Percentiles rank a stretch among this genome's conserved stretches.
Conservation (phyloP, 2,329 filamentous ascomycete genomes). For the Colletotrichum tabaci region DNA sequence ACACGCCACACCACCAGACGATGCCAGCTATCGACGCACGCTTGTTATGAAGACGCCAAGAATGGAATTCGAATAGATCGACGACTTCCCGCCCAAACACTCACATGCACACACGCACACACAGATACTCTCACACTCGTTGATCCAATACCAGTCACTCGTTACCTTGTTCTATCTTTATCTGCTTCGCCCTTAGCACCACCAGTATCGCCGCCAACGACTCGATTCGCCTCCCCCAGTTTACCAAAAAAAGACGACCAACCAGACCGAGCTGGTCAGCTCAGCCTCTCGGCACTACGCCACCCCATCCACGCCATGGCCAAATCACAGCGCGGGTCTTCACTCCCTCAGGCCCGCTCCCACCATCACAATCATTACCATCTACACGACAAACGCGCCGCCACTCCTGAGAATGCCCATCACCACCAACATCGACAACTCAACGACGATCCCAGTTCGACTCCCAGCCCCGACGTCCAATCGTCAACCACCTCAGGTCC, state of each 20-base stretch:
- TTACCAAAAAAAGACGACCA: slow-evolving; percentile 24
- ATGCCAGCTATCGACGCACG: slow-evolving; percentile 32
- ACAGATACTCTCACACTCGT: slow-evolving; percentile 27
- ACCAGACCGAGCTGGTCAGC: slow-evolving; percentile 21
- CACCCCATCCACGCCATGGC: slow-evolving; percentile 61
- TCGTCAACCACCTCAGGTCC: slow-evolving; percentile 41
- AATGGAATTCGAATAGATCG: slow-evolving; percentile 43
- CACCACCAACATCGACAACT: slow-evolving; percentile 48
- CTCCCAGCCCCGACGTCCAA: slow-evolving; percentile 36
- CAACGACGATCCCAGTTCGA: slow-evolving; percentile 46
- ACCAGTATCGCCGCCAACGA: slow-evolving; percentile 11
- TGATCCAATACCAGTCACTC: slow-evolving; percentile 30
- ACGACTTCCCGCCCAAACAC: slow-evolving; percentile 25
- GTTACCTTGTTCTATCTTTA: slow-evolving; percentile 32
- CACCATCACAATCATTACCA: slow-evolving; percentile 52
- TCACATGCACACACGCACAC: slow-evolving; percentile 10
- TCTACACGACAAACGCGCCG: slow-evolving; percentile 48
- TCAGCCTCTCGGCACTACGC: slow-evolving; percentile 40
- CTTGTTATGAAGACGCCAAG: slow-evolving; percentile 31
- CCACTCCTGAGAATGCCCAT: slow-evolving; percentile 46
- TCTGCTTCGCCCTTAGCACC: slow-evolving; percentile 31
- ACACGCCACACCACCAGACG: slow-evolving; percentile 34
- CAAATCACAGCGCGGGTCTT: slow-evolving; percentile 61
- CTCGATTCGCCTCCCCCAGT: slow-evolving; percentile 38
- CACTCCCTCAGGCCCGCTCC: slow-evolving; percentile 63